Evolutionary conservation across 2,329 filamentous ascomycete genomes (phyloP).

Genomic region (Zalaria obscura): DNA sequence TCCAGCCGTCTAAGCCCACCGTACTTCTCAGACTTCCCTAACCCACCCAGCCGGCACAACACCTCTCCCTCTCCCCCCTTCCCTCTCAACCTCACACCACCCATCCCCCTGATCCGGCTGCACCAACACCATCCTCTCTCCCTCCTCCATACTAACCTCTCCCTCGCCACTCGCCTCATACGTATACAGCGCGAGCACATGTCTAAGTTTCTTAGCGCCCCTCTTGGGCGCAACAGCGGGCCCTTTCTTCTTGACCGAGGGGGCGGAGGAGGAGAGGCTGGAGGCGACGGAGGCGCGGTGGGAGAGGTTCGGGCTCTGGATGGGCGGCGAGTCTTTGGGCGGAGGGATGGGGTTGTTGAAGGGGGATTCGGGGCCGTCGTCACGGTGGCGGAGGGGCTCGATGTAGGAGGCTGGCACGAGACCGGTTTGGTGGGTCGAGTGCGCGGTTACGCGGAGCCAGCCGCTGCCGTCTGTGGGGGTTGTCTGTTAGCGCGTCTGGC

Average conservation of each 20-base stretch:
- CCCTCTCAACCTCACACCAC: constrained; percentile 89
- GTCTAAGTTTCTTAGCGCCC: constrained; percentile 51
- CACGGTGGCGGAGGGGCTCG: constrained; percentile 40
- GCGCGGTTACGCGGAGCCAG: constrained; percentile 70
- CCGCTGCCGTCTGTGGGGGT: constrained; percentile 61
- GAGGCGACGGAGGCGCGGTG: constrained; percentile 10
- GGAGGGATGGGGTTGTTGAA: constrained; percentile 8
- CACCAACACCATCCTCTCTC: constrained; percentile 81
- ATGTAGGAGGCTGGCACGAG: constrained; percentile 80
- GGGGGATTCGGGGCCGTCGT: background rate
- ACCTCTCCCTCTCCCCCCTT: constrained; percentile 57
- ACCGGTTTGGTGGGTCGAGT: constrained; percentile 48
- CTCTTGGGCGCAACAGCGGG: constrained; percentile 81
- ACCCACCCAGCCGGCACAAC: constrained; percentile 94
- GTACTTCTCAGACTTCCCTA: constrained; percentile 41
- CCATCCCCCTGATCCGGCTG: constrained; percentile 83
- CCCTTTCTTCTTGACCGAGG: constrained; percentile 61
- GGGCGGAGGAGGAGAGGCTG: constrained; percentile 23
- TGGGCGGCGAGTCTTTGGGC: background rate
- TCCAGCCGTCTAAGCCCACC: background rate
- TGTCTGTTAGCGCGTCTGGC: constrained; percentile 10
- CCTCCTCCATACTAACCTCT: constrained; percentile 83
- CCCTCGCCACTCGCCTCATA: constrained; percentile 74
- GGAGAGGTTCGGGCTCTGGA: background rate
- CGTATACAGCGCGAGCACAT: constrained; percentile 86